A percentile compares a stretch with the other conserved stretches of the same genome.
These are phyloP conservation scores for Dorcoceras hygrometricum DNA, from an alignment of 257 asterid genomes.

Conservation along the genomic window DNA sequence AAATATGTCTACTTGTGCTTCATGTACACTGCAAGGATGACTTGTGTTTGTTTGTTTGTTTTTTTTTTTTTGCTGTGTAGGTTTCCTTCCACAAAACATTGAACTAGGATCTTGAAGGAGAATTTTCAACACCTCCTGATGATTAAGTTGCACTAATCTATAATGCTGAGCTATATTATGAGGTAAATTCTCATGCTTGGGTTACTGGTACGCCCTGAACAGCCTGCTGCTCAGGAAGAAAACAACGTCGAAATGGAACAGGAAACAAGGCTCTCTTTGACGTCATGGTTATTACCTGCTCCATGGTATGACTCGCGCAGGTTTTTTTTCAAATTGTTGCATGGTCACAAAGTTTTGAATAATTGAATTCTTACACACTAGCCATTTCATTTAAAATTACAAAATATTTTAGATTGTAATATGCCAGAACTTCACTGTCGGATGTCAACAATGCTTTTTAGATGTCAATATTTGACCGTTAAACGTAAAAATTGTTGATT, in stretches of 20 bases:
- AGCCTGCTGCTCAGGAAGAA: background rate
- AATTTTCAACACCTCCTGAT: conserved; percentile 14
- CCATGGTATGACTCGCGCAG: background rate
- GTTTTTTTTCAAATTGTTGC: background rate
- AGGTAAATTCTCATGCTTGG: conserved; percentile 19
- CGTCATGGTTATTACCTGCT: background rate
- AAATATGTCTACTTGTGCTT: background rate
- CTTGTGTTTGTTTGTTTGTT: background rate
- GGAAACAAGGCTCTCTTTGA: background rate
- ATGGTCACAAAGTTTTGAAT: background rate
- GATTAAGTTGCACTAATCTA: conserved; percentile 4
- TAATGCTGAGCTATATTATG: conserved; percentile 24
- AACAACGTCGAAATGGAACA: background rate
- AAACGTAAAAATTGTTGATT: too few species aligned
- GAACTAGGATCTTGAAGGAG: conserved; percentile 26
- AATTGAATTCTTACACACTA: background rate
- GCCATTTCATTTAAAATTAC: background rate
- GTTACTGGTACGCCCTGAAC: conserved; percentile 6
- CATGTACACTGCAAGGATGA: conserved; percentile 5
- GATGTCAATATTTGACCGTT: too few species aligned
- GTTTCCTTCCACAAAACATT: conserved; percentile 87
- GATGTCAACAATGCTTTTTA: too few species aligned
- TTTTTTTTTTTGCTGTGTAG: conserved; percentile 34
- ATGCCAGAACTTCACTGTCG: background rate
- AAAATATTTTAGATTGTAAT: too few species aligned